A percentile compares a stretch with the other conserved stretches of the same genome.
These are phyloP conservation scores for Sclerotinia trifoliorum DNA, from an alignment of 2,329 filamentous ascomycete species.

Conservation along the genomic window DNA sequence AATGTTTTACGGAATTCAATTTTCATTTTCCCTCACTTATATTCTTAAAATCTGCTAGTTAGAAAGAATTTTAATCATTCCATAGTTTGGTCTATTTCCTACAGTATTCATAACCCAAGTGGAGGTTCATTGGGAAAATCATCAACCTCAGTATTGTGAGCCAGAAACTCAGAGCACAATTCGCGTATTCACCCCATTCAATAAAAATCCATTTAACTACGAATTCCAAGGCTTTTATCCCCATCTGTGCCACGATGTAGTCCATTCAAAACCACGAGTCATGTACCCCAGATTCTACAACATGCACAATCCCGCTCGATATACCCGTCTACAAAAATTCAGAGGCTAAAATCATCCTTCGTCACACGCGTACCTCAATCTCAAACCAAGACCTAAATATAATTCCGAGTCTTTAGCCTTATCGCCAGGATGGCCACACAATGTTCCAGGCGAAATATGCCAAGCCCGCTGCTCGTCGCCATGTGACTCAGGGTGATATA, in stretches of 20 bases:
- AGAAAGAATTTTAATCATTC: background rate
- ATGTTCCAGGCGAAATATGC: background rate
- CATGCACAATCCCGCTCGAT: background rate
- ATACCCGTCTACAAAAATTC: background rate
- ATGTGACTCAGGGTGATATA: conserved; percentile 5
- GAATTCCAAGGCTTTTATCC: background rate
- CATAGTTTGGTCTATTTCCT: background rate
- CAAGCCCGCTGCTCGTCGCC: background rate
- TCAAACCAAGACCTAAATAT: background rate
- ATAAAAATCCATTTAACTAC: background rate
- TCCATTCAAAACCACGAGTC: background rate
- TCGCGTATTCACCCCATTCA: background rate
- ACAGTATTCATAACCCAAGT: too few species aligned
- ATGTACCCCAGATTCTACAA: conserved; percentile 1
- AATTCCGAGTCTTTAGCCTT: background rate
- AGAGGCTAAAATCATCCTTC: background rate
- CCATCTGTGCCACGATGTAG: background rate
- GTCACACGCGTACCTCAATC: background rate
- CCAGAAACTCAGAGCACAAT: fast-evolving
- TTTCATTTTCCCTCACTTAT: background rate
- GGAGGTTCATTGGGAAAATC: background rate
- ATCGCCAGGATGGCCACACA: background rate
- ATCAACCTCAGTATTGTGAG: background rate
- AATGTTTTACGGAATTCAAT: background rate
- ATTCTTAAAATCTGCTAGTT: background rate